Evolutionary conservation across 2,329 filamentous ascomycete genomes (phyloP).

Genomic region (Claviceps spartinae): DNA sequence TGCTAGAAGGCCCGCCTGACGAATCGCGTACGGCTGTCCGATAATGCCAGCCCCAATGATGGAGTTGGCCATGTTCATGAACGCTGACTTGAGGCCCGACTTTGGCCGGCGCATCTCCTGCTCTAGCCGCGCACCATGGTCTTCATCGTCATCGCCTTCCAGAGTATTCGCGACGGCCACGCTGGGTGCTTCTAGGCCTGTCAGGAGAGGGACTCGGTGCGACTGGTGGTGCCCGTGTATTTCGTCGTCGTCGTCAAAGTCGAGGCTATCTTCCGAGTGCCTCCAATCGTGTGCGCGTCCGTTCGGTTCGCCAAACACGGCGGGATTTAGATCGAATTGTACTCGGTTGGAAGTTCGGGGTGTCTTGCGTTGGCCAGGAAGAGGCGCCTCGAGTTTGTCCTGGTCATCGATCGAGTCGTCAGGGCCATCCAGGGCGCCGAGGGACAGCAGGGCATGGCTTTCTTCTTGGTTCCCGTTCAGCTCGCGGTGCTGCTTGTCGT

Average conservation of each 20-base stretch:
- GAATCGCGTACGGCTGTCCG: constrained; percentile 89
- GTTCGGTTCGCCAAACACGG: constrained; percentile 23
- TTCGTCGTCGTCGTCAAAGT: constrained; percentile 28
- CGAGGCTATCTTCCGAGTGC: constrained; percentile 31
- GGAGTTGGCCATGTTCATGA: constrained; percentile 99
- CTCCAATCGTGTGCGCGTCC: constrained; percentile 6
- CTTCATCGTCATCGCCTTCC: constrained; percentile 25
- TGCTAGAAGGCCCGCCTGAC: constrained; percentile 73
- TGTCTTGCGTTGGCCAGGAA: constrained; percentile 6
- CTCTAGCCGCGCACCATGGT: constrained; percentile 30
- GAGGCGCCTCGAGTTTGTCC: constrained; percentile 4
- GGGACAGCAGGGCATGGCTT: constrained; percentile 17
- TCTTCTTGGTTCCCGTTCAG: constrained; percentile 19
- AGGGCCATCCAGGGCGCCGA: constrained; percentile 12
- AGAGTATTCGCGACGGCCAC: constrained; percentile 49
- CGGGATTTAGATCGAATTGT: constrained; percentile 51
- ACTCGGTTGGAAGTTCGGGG: constrained; percentile 52
- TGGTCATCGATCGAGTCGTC: constrained; percentile 13
- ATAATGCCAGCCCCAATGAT: constrained; percentile 75
- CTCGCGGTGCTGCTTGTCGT: constrained; percentile 17
- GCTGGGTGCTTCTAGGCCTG: constrained; percentile 70
- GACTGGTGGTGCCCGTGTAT: constrained; percentile 31
- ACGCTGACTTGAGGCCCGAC: constrained; percentile 73
- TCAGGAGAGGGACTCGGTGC: constrained; percentile 60
- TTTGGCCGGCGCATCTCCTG: constrained; percentile 55